A percentile compares a stretch with the other conserved stretches of the same genome.
Conservation (phyloP, 164 flowering plant genomes). For the Sextonia rubra region DNA sequence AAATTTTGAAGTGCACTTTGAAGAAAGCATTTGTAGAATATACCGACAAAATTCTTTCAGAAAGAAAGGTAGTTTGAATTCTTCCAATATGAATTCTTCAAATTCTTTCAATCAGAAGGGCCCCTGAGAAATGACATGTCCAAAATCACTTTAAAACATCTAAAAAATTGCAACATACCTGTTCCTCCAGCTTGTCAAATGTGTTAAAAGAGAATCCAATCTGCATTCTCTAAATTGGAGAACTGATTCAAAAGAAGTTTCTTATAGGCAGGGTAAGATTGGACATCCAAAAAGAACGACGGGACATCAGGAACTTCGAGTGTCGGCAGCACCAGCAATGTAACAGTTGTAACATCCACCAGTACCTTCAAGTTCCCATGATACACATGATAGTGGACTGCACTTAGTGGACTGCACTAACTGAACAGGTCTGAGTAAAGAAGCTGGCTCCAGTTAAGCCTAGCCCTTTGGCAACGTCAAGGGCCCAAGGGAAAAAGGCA, state of each 20-base stretch:
- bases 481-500: conserved; percentile 37
- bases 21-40: too few species aligned
- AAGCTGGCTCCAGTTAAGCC: conserved; percentile 42
- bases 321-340: conserved; percentile 16
- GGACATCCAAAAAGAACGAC: conserved; percentile 9
- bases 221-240: conserved; percentile 26
- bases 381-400: conserved; percentile 23
- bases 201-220: conserved; percentile 39
- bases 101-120: not conserved
- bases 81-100: not conserved
- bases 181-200: conserved; percentile 30
- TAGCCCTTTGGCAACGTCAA: conserved; percentile 24
- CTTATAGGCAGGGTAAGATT: not conserved
- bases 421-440: conserved; percentile 42
- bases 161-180: conserved; percentile 19
- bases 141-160: not conserved
- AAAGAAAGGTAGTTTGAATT: not conserved
- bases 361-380: conserved; percentile 14
- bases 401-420: conserved; percentile 27
- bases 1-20: too few species aligned
- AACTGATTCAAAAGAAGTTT: conserved; percentile 23
- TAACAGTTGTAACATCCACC: not conserved
- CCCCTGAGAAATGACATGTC: not conserved
- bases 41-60: not conserved
- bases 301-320: conserved; percentile 21